phyloP scores from a whole-genome alignment of 2,329 filamentous ascomycete species.

The Teratosphaeria destructans region DNA sequence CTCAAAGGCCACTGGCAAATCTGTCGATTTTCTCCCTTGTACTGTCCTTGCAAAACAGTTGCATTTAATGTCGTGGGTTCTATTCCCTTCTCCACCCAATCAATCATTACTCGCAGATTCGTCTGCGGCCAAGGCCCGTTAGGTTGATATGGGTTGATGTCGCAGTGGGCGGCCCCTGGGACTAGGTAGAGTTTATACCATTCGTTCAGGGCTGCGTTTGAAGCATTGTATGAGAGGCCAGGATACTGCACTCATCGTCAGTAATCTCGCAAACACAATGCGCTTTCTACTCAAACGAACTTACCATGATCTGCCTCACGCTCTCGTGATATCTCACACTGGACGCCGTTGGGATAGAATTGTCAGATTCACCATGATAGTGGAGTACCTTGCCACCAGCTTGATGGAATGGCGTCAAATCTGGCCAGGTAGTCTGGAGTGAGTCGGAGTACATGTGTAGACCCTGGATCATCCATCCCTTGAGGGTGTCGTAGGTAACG shows the following conservation, averaged over 20 bases:
- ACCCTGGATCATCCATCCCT: slow-evolving; percentile 43
- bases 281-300: too few relatives aligned
- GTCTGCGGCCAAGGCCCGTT: slow-evolving; percentile 34
- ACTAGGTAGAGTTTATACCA: slow-evolving; percentile 48
- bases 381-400: slow-evolving; percentile 44
- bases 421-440: slow-evolving; percentile 45
- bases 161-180: slow-evolving; percentile 45
- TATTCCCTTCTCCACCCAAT: slow-evolving; percentile 11
- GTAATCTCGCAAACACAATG: too few relatives aligned
- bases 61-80: slow-evolving; percentile 7
- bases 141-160: slow-evolving; percentile 26
- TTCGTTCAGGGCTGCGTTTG: slow-evolving; percentile 31
- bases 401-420: slow-evolving; percentile 40
- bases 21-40: slow-evolving; percentile 7
- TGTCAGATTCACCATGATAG: slow-evolving; percentile 49
- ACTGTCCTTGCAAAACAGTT: slow-evolving; percentile 8
- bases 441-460: slow-evolving; percentile 40
- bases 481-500: slow-evolving; percentile 48
- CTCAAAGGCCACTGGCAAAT: slow-evolving; percentile 12
- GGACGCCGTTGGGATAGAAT: slow-evolving; percentile 42
- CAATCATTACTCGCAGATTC: slow-evolving; percentile 34
- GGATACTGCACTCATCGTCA: slow-evolving; percentile 25
- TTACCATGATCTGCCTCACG: slow-evolving; percentile 39
- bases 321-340: slow-evolving; percentile 47
- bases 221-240: slow-evolving; percentile 27